phyloP scores from a whole-genome alignment of 106 monocot species.

The Acorus gramineus region DNA sequence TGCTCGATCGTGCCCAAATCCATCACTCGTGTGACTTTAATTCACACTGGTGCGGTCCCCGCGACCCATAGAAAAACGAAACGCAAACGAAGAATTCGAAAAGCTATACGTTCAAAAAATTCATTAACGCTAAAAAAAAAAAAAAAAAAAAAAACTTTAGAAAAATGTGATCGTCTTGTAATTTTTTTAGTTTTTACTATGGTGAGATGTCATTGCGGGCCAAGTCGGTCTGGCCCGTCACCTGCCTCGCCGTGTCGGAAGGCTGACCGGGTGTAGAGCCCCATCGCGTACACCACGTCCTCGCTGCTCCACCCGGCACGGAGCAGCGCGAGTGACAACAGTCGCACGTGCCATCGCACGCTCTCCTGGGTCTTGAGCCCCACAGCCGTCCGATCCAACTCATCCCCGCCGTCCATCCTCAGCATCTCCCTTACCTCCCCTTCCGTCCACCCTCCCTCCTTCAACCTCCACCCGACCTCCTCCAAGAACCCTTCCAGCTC shows the following conservation, averaged over 20 bases:
- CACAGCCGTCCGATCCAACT: not conserved
- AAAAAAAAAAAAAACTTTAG: too few species aligned
- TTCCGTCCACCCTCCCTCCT: conserved; percentile 45
- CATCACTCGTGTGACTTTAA: too few species aligned
- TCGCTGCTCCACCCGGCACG: conserved; percentile 48
- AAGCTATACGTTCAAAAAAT: too few species aligned
- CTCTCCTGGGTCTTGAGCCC: conserved; percentile 11
- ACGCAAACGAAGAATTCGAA: too few species aligned
- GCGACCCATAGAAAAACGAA: too few species aligned
- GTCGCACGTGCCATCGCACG: conserved; percentile 31
- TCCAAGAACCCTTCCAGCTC: not conserved
- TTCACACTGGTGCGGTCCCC: too few species aligned
- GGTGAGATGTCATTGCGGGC: conserved; percentile 6
- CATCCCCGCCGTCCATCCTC: conserved; percentile 8
- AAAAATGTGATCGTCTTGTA: too few species aligned
- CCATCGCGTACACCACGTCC: conserved; percentile 39
- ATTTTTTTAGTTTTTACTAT: too few species aligned
- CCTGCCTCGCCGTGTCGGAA: not conserved
- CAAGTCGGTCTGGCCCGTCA: conserved; percentile 8
- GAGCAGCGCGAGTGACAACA: conserved; percentile 25
- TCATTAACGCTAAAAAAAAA: too few species aligned
- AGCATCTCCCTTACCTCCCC: conserved; percentile 47
- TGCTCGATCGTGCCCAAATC: too few species aligned
- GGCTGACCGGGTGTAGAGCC: not conserved
- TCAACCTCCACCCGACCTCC: conserved; percentile 15